phyloP scores from a whole-genome alignment of 2,329 filamentous ascomycete genomes.

The Metarhizium guizhouense region DNA sequence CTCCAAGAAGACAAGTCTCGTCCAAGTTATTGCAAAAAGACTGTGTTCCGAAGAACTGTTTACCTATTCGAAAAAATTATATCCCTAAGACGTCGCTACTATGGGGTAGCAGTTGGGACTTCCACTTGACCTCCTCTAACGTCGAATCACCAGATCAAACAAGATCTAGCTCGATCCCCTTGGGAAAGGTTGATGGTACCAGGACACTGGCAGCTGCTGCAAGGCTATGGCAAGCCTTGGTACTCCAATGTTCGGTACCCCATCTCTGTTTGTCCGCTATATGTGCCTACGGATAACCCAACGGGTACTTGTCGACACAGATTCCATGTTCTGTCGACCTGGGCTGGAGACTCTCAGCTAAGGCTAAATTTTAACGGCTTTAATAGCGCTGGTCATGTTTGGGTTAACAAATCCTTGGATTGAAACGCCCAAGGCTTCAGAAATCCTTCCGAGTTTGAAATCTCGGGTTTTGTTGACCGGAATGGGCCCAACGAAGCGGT shows the following conservation, averaged over 20 bases:
- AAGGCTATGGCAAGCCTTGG: conserved; percentile 55
- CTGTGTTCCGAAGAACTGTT: conserved; percentile 42
- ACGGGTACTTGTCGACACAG: conserved; percentile 50
- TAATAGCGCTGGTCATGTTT: conserved; percentile 60
- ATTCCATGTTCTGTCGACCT: conserved; percentile 41
- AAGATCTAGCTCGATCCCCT: conserved; percentile 10
- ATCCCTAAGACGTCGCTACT: conserved; percentile 39
- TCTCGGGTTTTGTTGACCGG: conserved; percentile 38
- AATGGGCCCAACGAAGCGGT: conserved; percentile 41
- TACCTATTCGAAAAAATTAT: conserved; percentile 42
- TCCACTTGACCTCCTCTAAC: conserved; percentile 39
- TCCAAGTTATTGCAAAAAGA: conserved; percentile 41
- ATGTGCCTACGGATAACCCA: conserved; percentile 51
- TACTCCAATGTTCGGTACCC: conserved; percentile 60
- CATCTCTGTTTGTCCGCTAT: conserved; percentile 55
- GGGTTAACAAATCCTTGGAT: conserved; percentile 51
- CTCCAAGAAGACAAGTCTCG: conserved; percentile 24
- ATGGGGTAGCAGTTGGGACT: conserved; percentile 50
- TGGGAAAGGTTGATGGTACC: conserved; percentile 46
- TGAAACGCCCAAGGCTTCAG: conserved; percentile 62
- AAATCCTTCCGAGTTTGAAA: conserved; percentile 60
- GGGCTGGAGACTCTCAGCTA: conserved; percentile 36
- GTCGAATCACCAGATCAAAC: conserved; percentile 34
- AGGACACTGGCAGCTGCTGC: conserved; percentile 54
- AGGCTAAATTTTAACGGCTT: conserved; percentile 60